Percentiles rank a stretch among this genome's conserved stretches.
phyloP scores from a whole-genome alignment of 331 rosid genomes.

The Malus hybrid region DNA sequence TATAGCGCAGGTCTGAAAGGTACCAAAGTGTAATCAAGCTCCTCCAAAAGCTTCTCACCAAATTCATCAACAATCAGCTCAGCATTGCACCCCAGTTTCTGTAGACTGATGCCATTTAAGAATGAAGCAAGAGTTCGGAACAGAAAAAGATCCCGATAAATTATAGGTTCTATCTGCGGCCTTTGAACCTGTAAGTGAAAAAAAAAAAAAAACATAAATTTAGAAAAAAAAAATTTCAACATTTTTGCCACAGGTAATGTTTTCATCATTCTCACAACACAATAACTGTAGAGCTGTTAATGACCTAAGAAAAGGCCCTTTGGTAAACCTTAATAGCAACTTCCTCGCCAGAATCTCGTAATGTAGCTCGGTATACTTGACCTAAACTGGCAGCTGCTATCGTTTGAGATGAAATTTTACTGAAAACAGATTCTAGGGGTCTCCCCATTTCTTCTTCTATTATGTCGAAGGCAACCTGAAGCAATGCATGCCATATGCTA shows the following conservation, averaged over 20 bases:
- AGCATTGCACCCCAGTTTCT: conserved; percentile 93
- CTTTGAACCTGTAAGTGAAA: conserved; percentile 75
- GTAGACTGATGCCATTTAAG: conserved; percentile 80
- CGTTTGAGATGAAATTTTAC: conserved; percentile 76
- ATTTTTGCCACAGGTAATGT: neutral
- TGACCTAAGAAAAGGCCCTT: neutral
- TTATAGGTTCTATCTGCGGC: conserved; percentile 90
- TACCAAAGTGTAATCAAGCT: conserved; percentile 98
- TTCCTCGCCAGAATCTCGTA: conserved; percentile 83
- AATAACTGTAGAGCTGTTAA: neutral
- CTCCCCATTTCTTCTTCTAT: conserved; percentile 92
- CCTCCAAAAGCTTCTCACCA: conserved; percentile 99
- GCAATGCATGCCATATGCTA: conserved; percentile 21
- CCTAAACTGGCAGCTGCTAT: conserved; percentile 99
- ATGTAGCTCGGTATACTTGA: conserved; percentile 96
- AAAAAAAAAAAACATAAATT: neutral
- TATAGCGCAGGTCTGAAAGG: conserved; percentile 26
- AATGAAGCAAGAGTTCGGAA: conserved; percentile 94
- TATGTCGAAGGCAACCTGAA: conserved; percentile 73
- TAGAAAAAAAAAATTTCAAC: neutral
- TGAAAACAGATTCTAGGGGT: conserved; percentile 92
- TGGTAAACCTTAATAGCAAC: conserved; percentile 82
- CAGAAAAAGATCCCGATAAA: conserved; percentile 90
- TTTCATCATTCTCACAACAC: neutral
- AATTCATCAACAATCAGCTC: conserved; percentile 98